A percentile compares a stretch with the other conserved stretches of the same genome.
These are phyloP conservation scores for Pyrus hybrid DNA, from an alignment of 331 rosid species.

Conservation along the genomic window DNA sequence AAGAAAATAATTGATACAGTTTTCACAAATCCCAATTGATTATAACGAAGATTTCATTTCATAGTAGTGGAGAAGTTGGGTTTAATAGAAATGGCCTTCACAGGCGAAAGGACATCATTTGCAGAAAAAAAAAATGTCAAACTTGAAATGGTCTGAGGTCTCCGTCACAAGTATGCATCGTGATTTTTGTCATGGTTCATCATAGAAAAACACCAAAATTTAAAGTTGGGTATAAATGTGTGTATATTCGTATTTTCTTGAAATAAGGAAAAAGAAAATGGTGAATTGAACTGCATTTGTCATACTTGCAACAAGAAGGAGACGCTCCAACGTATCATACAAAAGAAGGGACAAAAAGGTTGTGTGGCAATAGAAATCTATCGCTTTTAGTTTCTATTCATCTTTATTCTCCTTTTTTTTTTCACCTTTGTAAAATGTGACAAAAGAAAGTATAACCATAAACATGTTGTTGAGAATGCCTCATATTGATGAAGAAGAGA, in stretches of 20 bases:
- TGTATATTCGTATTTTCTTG: neutral
- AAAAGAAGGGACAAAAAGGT: conserved; percentile 1
- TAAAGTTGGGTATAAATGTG: neutral
- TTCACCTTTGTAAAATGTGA: neutral
- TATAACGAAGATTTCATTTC: neutral
- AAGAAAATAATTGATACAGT: neutral
- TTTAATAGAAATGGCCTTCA: neutral
- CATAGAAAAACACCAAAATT: neutral
- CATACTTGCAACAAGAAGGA: neutral
- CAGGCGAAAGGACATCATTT: neutral
- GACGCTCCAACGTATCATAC: neutral
- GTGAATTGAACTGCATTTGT: neutral
- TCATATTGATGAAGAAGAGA: no score
- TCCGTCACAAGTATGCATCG: neutral
- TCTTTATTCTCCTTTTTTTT: neutral
- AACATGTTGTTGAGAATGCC: neutral
- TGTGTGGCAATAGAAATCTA: neutral
- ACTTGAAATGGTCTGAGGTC: neutral
- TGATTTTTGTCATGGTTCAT: no score
- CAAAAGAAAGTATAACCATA: neutral
- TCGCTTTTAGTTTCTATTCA: neutral
- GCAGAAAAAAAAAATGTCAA: neutral
- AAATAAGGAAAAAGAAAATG: neutral
- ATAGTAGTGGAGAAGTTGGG: neutral
- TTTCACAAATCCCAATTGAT: neutral